These are phyloP conservation scores for Colletotrichum karsti DNA, from an alignment of 2,329 filamentous ascomycete genomes.

Conservation along the genomic window DNA sequence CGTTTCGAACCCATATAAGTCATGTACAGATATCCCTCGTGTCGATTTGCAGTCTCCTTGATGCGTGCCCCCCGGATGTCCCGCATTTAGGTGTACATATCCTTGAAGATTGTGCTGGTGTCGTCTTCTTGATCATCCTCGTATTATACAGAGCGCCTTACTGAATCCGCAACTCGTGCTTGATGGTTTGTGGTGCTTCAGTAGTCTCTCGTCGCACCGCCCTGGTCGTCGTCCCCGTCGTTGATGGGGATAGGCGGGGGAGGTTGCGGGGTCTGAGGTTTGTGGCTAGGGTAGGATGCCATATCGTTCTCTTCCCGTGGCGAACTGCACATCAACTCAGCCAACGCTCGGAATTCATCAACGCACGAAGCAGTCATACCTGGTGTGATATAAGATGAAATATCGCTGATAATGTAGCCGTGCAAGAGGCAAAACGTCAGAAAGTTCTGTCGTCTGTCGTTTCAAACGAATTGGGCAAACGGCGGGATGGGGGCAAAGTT, in stretches of 20 bases:
- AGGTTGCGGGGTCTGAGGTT: constrained; percentile 31
- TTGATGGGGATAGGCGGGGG: constrained; percentile 30
- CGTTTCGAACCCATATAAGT: background rate
- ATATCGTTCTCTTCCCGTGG: background rate
- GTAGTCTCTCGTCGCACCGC: constrained; percentile 28
- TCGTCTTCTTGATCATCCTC: background rate
- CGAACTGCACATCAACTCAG: background rate
- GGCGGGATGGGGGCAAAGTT: background rate
- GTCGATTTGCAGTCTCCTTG: background rate
- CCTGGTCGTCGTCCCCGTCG: constrained; percentile 27
- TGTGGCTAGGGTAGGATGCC: constrained; percentile 28
- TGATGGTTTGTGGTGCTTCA: background rate
- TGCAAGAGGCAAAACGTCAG: background rate
- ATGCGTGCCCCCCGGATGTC: background rate
- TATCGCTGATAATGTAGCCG: background rate
- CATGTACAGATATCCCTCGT: background rate
- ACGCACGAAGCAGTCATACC: background rate
- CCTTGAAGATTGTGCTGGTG: background rate
- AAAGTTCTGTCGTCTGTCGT: constrained; percentile 2
- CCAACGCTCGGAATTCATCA: background rate
- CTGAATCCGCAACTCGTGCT: background rate
- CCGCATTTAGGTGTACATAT: background rate
- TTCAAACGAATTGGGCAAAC: background rate
- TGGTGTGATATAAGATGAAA: background rate
- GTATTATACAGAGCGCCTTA: background rate